A percentile compares a stretch with the other conserved stretches of the same genome.
Conservation (phyloP, 2,329 filamentous ascomycete genomes). For the Diaporthe australafricana region DNA sequence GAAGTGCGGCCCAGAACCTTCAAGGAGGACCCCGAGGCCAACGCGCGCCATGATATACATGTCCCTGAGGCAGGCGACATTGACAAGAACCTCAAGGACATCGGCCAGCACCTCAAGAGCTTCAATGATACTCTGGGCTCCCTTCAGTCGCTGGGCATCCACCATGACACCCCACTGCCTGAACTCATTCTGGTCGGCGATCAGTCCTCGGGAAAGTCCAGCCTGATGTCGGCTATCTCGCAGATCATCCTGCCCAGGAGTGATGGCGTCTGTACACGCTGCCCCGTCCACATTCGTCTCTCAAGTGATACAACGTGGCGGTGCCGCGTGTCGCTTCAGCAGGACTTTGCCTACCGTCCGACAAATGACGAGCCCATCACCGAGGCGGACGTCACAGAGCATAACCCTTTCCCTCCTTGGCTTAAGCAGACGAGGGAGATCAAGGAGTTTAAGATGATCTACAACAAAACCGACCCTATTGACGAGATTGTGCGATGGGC, state of each 20-base stretch:
- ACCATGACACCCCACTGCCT: conserved; percentile 77
- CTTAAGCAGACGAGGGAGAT: conserved; percentile 58
- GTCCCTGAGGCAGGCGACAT: conserved; percentile 39
- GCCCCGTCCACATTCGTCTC: conserved; percentile 83
- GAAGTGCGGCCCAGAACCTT: conserved; percentile 39
- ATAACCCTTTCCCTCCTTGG: conserved; percentile 76
- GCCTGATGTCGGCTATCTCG: conserved; percentile 71
- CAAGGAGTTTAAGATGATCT: conserved; percentile 73
- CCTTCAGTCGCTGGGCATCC: conserved; percentile 78
- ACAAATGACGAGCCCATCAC: conserved; percentile 52
- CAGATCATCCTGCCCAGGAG: conserved; percentile 79
- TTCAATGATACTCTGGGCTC: conserved; percentile 75
- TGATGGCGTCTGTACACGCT: conserved; percentile 81
- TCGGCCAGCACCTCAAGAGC: conserved; percentile 72
- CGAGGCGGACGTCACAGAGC: conserved; percentile 59
- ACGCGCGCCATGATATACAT: not conserved
- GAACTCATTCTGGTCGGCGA: conserved; percentile 88
- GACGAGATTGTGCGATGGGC: conserved; percentile 78
- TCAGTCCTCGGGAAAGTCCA: conserved; percentile 87
- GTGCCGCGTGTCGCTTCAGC: conserved; percentile 74
- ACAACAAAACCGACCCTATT: conserved; percentile 71
- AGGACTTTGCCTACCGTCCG: conserved; percentile 70
- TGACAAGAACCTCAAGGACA: conserved; percentile 58
- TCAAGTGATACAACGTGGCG: conserved; percentile 71
- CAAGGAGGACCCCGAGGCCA: conserved; percentile 28